These are phyloP conservation scores for Kappamyces sp. DNA, from an alignment of 192 early-diverging fungal genomes.

Conservation along the genomic window DNA sequence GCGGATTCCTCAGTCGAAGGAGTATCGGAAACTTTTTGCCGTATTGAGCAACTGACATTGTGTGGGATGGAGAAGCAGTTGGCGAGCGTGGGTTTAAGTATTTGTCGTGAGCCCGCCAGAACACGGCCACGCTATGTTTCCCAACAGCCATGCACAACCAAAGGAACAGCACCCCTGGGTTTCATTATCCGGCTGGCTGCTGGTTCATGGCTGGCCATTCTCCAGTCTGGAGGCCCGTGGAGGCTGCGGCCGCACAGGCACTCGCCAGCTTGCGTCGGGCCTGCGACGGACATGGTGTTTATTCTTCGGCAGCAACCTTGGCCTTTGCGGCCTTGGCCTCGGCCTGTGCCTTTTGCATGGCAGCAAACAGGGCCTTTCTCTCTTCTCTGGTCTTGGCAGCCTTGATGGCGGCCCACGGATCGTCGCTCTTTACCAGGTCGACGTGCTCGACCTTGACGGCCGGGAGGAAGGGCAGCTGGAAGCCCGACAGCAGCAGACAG, in stretches of 20 bases:
- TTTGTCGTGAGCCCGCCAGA: too few species aligned
- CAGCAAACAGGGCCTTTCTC: constrained; percentile 13
- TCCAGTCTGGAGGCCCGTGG: too few species aligned
- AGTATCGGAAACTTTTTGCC: constrained; percentile 60
- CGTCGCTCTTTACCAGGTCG: constrained; percentile 18
- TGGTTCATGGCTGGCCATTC: too few species aligned
- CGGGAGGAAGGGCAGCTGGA: constrained; percentile 76
- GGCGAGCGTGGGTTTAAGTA: not conserved
- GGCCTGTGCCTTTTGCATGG: not conserved
- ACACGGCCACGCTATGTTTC: too few species aligned
- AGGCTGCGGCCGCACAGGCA: too few species aligned
- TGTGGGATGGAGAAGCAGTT: not conserved
- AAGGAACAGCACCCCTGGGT: too few species aligned
- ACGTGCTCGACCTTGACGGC: constrained; percentile 26
- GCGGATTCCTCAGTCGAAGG: constrained; percentile 46
- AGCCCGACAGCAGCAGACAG: constrained; percentile 77
- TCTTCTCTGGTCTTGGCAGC: constrained; percentile 39
- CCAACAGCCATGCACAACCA: too few species aligned
- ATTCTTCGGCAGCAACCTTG: too few species aligned
- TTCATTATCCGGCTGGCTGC: too few species aligned
- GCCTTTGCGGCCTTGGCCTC: too few species aligned
- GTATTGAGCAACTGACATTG: constrained; percentile 47
- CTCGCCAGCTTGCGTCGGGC: too few species aligned
- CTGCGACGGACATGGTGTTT: too few species aligned
- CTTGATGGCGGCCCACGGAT: constrained; percentile 51